phyloP scores from a whole-genome alignment of 306 rosid species.

The Neltuma alba region DNA sequence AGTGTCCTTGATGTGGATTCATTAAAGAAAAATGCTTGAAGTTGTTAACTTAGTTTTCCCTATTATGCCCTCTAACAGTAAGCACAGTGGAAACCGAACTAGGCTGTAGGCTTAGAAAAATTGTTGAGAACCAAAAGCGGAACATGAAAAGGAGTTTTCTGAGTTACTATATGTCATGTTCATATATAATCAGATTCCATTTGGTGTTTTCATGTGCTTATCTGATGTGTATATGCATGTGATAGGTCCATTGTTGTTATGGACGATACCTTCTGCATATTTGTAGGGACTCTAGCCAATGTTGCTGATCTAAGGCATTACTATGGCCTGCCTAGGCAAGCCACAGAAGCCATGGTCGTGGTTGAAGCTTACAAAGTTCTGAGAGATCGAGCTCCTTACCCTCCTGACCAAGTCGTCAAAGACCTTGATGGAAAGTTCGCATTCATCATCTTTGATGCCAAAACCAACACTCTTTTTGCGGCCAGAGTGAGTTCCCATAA shows the following conservation, averaged over 20 bases:
- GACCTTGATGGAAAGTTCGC: conserved; percentile 66
- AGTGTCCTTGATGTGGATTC: neutral
- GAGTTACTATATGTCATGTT: neutral
- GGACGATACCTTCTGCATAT: conserved; percentile 62
- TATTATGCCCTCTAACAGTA: too few species aligned
- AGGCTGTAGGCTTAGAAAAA: neutral
- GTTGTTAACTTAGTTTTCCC: too few species aligned
- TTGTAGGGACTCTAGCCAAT: conserved; percentile 53
- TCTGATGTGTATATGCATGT: neutral
- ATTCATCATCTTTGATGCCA: conserved; percentile 59
- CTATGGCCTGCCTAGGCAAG: conserved; percentile 62
- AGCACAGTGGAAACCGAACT: neutral
- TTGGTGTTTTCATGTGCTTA: neutral
- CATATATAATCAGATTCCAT: neutral
- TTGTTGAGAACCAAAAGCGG: neutral
- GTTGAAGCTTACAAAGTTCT: conserved; percentile 61
- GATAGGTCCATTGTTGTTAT: conserved; percentile 50
- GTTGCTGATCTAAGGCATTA: conserved; percentile 50
- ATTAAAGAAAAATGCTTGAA: neutral
- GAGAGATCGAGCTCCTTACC: conserved; percentile 70
- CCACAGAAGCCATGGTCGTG: conserved; percentile 68
- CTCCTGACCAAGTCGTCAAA: conserved; percentile 67
- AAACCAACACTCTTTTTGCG: conserved; percentile 41
- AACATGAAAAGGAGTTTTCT: neutral
- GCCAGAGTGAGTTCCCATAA: conserved; percentile 52